Evolutionary conservation across 345 rosid species (phyloP), one percentile per base, ranked within the genome.

Genomic region (Populus pruinosa): DNA sequence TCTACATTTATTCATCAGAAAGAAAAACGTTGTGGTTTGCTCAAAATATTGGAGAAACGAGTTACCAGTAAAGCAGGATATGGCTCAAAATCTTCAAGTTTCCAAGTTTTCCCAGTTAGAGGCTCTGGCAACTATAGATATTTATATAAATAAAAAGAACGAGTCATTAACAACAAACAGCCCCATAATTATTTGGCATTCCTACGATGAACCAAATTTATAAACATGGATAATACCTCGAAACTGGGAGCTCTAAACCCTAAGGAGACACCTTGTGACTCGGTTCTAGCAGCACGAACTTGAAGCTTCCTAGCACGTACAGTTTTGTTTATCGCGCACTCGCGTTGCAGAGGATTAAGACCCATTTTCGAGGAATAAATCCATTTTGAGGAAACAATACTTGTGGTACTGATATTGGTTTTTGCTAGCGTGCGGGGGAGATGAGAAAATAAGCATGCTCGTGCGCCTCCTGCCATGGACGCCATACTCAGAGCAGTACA

Each of bases 61-160:
- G 74, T 86, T 77, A 93, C 98, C 84, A 93, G 78, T 66, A 93
- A 82, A 79, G 91, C 91, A 21, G 99, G 97, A 62, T 91, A 84
- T n/a, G 92, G 39, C 70, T 93, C 97, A 79, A 91, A 91, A 89
- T 93, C 98, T 67, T 89, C 94, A 71, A 94, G 85, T 29, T 75
- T 89, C 96, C 98, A 93, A 35, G 76, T 18, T 75, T 87, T 93
- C 77, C 98, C 98, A 39, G 98, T 89, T 17, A 93, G 87, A 29
- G 97, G 96, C 90, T 93, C 96, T 36, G 86, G 84, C 70, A 93
- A 87, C 95, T 94, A 74, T 23, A 75, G 1, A 72, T n/a, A 10
- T 4, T 38, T 12, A 36, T n/a, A 39, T 77, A 23, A 10, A 33
- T 16, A 41, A 10, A 0, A 29, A 72, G 66, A 21, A 23, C 66